A percentile compares a stretch with the other conserved stretches of the same genome.
Conservation (phyloP, 176 grass and related monocot species). For the Triticum turgidum region DNA sequence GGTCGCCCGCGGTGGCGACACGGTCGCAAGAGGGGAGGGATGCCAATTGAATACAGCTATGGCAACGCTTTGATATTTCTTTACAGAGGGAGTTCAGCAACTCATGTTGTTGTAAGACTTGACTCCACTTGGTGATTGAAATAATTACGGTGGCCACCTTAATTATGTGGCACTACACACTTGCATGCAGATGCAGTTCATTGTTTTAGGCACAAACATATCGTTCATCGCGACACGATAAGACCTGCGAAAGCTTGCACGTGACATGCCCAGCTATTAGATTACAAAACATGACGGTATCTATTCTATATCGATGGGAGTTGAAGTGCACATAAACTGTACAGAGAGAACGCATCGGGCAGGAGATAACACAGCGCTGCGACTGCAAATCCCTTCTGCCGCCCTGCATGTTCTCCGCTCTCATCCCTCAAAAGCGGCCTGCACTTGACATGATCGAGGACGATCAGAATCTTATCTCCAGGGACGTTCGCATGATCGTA, state of each 20-base stretch:
- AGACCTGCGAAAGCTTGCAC: not conserved
- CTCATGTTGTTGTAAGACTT: not conserved
- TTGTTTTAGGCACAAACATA: not conserved
- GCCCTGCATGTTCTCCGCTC: not conserved
- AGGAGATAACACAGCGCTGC: not conserved
- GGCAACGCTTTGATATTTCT: too few species aligned
- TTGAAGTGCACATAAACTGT: not conserved
- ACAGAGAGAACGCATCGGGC: slow-evolving; percentile 21
- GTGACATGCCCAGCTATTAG: not conserved
- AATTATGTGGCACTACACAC: too few species aligned
- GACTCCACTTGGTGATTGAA: not conserved
- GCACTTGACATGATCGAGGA: not conserved
- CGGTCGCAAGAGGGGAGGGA: too few species aligned
- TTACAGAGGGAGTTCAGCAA: too few species aligned
- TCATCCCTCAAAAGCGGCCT: not conserved
- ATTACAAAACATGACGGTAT: too few species aligned
- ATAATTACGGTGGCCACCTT: too few species aligned
- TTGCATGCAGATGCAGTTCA: not conserved
- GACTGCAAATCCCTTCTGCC: slow-evolving; percentile 1
- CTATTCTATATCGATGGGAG: not conserved
- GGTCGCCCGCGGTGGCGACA: too few species aligned
- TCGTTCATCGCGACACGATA: not conserved
- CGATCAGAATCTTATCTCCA: slow-evolving; percentile 14
- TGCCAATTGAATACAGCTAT: too few species aligned
- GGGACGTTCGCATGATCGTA: not conserved